phyloP scores from a whole-genome alignment of 805 yeast species.

The Candida piceae region DNA sequence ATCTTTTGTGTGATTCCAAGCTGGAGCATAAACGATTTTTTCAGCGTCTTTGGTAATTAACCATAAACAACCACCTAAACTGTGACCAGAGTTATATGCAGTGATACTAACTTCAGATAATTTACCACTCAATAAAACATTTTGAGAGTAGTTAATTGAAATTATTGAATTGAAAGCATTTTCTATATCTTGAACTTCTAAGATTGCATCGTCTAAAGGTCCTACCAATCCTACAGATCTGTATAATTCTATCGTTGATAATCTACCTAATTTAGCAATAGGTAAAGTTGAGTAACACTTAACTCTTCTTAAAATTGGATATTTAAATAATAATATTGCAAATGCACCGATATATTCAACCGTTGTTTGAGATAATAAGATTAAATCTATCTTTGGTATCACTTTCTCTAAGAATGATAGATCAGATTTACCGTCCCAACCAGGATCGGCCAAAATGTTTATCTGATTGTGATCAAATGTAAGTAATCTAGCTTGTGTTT shows the following conservation, averaged over 20 bases:
- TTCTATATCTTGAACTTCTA: conserved; percentile 74
- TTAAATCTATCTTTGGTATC: conserved; percentile 51
- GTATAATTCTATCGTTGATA: conserved; percentile 79
- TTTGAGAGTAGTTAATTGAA: conserved; percentile 75
- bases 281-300: conserved; percentile 91
- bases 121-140: conserved; percentile 55
- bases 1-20: conserved; percentile 94
- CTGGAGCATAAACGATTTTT: conserved; percentile 79
- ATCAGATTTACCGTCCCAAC: conserved; percentile 58
- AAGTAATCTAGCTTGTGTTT: conserved; percentile 35
- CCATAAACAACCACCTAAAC: conserved; percentile 94
- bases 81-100: conserved; percentile 87
- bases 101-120: conserved; percentile 60
- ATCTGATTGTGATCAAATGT: conserved; percentile 47
- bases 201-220: conserved; percentile 49
- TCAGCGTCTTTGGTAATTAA: conserved; percentile 67
- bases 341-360: conserved; percentile 77
- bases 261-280: conserved; percentile 77
- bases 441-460: conserved; percentile 63
- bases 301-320: conserved; percentile 55
- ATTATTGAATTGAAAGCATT: conserved; percentile 67
- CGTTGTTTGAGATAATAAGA: conserved; percentile 85
- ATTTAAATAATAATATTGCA: conserved; percentile 55
- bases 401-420: conserved; percentile 38
- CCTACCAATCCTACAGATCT: conserved; percentile 71